Base-by-base conservation (phyloP, 2,329 filamentous ascomycete genomes). In the Penicillium olsonii region DNA sequence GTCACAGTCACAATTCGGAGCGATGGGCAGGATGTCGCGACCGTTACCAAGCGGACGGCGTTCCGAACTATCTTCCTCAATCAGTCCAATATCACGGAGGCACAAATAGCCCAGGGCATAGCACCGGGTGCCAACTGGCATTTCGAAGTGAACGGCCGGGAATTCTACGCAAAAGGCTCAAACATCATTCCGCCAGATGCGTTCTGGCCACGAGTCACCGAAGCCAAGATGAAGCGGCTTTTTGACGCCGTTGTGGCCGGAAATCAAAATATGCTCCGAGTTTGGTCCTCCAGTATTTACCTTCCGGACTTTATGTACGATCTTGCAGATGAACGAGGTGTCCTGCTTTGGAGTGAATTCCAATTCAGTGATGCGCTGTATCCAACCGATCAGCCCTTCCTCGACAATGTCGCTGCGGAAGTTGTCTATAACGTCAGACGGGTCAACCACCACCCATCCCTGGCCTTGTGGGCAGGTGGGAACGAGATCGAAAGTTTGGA, bases 11-110 rank as follows among this genome's bases (percentile, higher is more conserved):
- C 72, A 5, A 62, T 82, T n/a, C 52, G 75, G 11, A 68, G 70
- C n/a, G 52, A 50, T 17, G 52, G 72, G 2, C 58, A 65, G 4
- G 66, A 63, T 2, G 33, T 83, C 3, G 71, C 76, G 8, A 69
- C 66, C 0, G 69, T 80, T 6, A 78, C 70, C 2, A 84, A 82
- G 60, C 74, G 80, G 6, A 76, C 80, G 19, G 83, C 83, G 0
- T 85, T 87, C 57, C 74, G 83, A 14, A 85, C 83, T 0, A 84
- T 85, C 37, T 77, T 84, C 6, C 69, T 84, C 15, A 84, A 85
- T 50, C 72, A 79, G 58, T 72, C 73, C 1, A 76, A 76, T 3
- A 78, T 85, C 19, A 79, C 79, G 0, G 71, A 80, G 0, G 72
- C 72, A 1, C 80, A 86, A 53, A 61, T 82, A 1, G 70, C 74